Percentiles rank a stretch among this genome's conserved stretches.
phyloP scores from a whole-genome alignment of 108 stramenopile genomes.

The Parietichytrium sp. region DNA sequence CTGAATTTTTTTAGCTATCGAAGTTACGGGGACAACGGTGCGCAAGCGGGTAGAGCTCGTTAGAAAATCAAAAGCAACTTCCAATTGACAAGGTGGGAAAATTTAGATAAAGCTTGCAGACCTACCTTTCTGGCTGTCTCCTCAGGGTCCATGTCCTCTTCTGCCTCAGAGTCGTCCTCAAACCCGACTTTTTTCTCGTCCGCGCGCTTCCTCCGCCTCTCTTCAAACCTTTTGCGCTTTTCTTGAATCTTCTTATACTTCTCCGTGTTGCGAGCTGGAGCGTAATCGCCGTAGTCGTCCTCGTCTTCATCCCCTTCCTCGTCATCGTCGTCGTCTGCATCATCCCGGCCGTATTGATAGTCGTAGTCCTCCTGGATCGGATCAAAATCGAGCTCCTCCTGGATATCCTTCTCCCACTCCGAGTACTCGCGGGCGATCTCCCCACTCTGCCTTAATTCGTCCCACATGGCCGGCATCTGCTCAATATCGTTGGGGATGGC shows the following conservation, averaged over 20 bases:
- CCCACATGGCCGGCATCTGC: conserved; percentile 38
- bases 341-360: neutral
- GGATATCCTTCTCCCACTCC: conserved; percentile 33
- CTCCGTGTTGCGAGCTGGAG: neutral
- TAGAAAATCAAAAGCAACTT: no score
- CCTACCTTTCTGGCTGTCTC: no score
- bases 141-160: no score
- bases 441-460: neutral
- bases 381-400: neutral
- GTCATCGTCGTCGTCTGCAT: neutral
- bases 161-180: no score
- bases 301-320: neutral
- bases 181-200: no score
- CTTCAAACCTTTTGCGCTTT: neutral
- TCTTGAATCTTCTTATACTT: neutral
- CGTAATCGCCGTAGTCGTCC: neutral
- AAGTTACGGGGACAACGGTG: no score
- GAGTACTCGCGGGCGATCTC: neutral
- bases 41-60: no score
- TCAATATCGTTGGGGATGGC: neutral
- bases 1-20: no score
- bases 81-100: no score
- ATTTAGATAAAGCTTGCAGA: no score
- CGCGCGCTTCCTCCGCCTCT: no score
- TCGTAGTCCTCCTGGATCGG: neutral